Conservation (phyloP, 257 asterid genomes). For the Eustoma russellianum region DNA sequence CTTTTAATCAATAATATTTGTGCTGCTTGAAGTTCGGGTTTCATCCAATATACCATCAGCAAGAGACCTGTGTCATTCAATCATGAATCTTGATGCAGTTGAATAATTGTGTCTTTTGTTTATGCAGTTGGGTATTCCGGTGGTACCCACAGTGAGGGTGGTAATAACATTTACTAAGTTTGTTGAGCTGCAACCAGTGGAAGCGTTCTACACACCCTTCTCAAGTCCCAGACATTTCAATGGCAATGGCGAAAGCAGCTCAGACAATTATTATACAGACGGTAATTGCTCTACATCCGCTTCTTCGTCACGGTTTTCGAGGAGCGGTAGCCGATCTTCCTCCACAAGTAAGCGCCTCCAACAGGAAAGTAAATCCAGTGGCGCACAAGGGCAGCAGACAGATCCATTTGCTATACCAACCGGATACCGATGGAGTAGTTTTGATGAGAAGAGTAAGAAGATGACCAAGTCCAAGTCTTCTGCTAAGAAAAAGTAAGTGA, state of each 20-base stretch:
- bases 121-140: slow-evolving; percentile 86
- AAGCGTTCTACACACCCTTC: slow-evolving; percentile 69
- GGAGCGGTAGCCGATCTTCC: slow-evolving; percentile 24
- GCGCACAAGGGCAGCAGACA: slow-evolving; percentile 15
- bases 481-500: slow-evolving; percentile 43
- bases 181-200: slow-evolving; percentile 60
- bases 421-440: slow-evolving; percentile 65
- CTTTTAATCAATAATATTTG: too few species aligned
- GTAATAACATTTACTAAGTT: slow-evolving; percentile 87
- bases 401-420: slow-evolving; percentile 73
- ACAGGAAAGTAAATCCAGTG: slow-evolving; percentile 11
- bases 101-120: not conserved
- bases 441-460: slow-evolving; percentile 50
- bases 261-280: slow-evolving; percentile 19
- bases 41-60: too few species aligned
- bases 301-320: slow-evolving; percentile 16
- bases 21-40: too few species aligned
- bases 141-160: slow-evolving; percentile 92
- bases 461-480: slow-evolving; percentile 61
- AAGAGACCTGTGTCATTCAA: too few species aligned
- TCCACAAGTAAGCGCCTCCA: slow-evolving; percentile 23
- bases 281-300: slow-evolving; percentile 17
- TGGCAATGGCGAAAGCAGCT: slow-evolving; percentile 4
- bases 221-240: slow-evolving; percentile 60
- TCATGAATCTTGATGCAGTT: not conserved